A percentile compares a stretch with the other conserved stretches of the same genome.
Conservation (phyloP, 169 alveolate genomes). For the Plasmodium yoelii region DNA sequence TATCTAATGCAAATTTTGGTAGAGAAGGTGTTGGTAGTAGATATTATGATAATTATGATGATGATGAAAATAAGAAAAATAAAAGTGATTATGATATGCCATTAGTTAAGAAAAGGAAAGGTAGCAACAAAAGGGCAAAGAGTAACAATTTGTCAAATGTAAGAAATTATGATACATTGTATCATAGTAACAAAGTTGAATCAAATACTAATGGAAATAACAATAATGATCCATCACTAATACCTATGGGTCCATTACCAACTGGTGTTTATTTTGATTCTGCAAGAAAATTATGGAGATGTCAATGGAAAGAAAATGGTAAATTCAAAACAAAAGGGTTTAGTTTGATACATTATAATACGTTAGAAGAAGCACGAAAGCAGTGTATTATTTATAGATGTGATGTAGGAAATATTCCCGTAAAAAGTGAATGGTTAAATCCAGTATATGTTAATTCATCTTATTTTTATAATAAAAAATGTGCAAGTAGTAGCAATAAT, state of each 20-base stretch:
- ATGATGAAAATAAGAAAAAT: conserved; percentile 48
- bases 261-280: conserved; percentile 92
- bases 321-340: conserved; percentile 91
- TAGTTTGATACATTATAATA: conserved; percentile 86
- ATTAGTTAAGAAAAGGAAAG: conserved; percentile 23
- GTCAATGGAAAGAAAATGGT: conserved; percentile 93
- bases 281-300: conserved; percentile 90
- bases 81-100: conserved; percentile 66
- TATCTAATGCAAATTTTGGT: conserved; percentile 54
- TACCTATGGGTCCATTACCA: conserved; percentile 90
- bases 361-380: conserved; percentile 89
- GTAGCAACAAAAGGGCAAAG: conserved; percentile 52
- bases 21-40: conserved; percentile 4
- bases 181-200: conserved; percentile 18
- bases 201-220: conserved; percentile 61
- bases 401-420: conserved; percentile 90
- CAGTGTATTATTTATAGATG: conserved; percentile 90
- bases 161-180: conserved; percentile 24
- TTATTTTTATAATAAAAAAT: conserved; percentile 39
- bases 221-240: conserved; percentile 79
- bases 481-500: conserved; percentile 32
- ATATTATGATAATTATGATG: conserved; percentile 35
- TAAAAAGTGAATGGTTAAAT: conserved; percentile 89
- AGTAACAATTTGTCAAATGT: conserved; percentile 56
- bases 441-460: conserved; percentile 79